Base-by-base conservation (phyloP, 805 yeast species). In the Schizosaccharomyces osmophilus region DNA sequence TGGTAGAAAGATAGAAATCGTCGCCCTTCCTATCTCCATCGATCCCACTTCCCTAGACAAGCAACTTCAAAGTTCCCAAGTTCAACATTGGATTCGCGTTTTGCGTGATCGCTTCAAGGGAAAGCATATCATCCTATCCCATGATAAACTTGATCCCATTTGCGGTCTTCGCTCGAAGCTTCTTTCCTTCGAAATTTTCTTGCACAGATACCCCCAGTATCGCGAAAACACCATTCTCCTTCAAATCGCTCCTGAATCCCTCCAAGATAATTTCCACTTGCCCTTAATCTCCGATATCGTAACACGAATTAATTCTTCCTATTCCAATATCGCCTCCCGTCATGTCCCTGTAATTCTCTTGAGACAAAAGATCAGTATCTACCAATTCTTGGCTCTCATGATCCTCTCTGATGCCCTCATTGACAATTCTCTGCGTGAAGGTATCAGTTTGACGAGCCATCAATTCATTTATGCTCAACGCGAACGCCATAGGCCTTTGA, bases 361-460 rank as follows among this genome's bases (percentile, higher is more conserved):
- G 59, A 90, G 87, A 65, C 94, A 87, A 70, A 96, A 90, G 66
- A 80, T 93, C 62, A 89, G 82, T 48, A 90, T 85, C 69, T 84
- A 82, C 62, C 97, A 93, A 71, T 93, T 93, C 69, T 71, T 93
- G 63, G 97, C 95, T 0, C 73, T 93, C 59, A 78, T 85, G 59
- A 74, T 82, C 48, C 97, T 88, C 68, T 95, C 97, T 0, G 94
- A 87, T 65, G 76, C 81, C 0, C 90, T 93, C 68, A 82, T 85
- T 55, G 96, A 90, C 1, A 83, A 94, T 11, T 85, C 95, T 1
- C 79, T 90, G 77, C 82, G 98, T 69, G 98, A 93, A 71, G 98
- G 98, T 29, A 85, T 93, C 87, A 93, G 93, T 68, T 76, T 93
- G 69, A 89, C 97, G 0, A 90, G 96, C 66, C 98, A 93, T 69